Conservation (phyloP, 345 rosid species). For the Adansonia digitata region DNA sequence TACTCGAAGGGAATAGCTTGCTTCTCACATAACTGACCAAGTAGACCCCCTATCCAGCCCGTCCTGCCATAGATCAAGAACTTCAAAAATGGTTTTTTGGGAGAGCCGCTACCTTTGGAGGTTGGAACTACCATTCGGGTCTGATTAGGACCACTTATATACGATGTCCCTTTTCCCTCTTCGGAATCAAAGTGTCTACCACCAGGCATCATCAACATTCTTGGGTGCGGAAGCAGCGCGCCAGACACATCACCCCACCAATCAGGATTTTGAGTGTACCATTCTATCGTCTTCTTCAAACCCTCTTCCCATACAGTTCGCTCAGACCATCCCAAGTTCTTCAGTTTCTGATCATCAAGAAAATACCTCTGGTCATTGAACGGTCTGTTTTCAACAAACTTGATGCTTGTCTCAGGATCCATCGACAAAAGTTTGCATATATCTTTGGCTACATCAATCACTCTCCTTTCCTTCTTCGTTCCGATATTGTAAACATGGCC, state of each 20-base stretch:
- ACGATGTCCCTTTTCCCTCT: constrained; percentile 37
- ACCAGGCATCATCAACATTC: constrained; percentile 90
- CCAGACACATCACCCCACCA: constrained; percentile 62
- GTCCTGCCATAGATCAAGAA: constrained; percentile 83
- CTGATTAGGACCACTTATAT: constrained; percentile 32
- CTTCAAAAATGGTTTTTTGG: constrained; percentile 45
- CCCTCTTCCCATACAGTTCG: constrained; percentile 82
- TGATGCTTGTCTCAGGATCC: constrained; percentile 58
- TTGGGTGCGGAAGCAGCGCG: constrained; percentile 83
- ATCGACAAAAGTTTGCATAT: constrained; percentile 62
- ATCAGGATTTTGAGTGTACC: constrained; percentile 47
- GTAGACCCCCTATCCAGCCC: constrained; percentile 89
- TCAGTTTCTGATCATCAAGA: constrained; percentile 82
- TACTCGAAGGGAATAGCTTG: constrained; percentile 67
- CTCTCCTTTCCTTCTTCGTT: constrained; percentile 29
- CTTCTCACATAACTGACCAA: constrained; percentile 71
- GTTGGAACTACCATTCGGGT: constrained; percentile 60
- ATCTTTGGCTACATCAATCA: constrained; percentile 79
- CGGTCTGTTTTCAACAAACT: constrained; percentile 82
- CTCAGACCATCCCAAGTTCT: constrained; percentile 74
- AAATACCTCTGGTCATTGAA: constrained; percentile 93
- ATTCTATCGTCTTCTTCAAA: constrained; percentile 62
- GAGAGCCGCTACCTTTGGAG: constrained; percentile 37
- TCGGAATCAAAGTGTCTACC: constrained; percentile 67
- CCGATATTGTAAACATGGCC: constrained; percentile 77